phyloP scores from a whole-genome alignment of 2,329 filamentous ascomycete species.

The Pochonia chlamydosporia region DNA sequence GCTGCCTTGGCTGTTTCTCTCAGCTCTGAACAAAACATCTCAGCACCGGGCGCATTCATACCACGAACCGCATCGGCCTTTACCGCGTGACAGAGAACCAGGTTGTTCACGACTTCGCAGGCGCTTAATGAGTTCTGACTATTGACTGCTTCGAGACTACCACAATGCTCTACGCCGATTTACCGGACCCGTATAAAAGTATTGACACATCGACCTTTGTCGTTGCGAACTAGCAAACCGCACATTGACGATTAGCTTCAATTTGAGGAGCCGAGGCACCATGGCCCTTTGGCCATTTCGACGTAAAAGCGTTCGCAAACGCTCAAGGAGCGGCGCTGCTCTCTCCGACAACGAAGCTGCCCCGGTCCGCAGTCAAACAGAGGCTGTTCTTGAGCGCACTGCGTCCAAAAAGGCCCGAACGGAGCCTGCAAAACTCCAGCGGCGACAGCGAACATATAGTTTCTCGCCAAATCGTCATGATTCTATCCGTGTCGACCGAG shows the following conservation, averaged over 20 bases:
- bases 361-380: slow-evolving; percentile 29
- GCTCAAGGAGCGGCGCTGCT: slow-evolving; percentile 46
- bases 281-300: slow-evolving; percentile 86
- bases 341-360: slow-evolving; percentile 46
- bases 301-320: slow-evolving; percentile 63
- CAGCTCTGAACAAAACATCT: not conserved
- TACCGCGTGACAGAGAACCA: not conserved
- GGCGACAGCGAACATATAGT: slow-evolving; percentile 48
- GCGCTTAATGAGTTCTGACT: slow-evolving; percentile 2
- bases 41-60: not conserved
- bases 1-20: too few relatives aligned
- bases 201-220: not conserved
- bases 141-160: not conserved
- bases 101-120: not conserved
- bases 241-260: not conserved
- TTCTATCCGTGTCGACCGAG: slow-evolving; percentile 36
- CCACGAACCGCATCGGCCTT: not conserved
- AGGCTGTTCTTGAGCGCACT: slow-evolving; percentile 19
- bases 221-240: slow-evolving; percentile 1
- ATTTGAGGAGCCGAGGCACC: slow-evolving; percentile 8
- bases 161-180: slow-evolving; percentile 9
- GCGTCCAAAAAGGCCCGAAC: slow-evolving; percentile 34
- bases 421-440: slow-evolving; percentile 42
- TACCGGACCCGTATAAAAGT: slow-evolving; percentile 2
- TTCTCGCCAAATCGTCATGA: slow-evolving; percentile 58